Conservation (phyloP, 805 yeast genomes). For the Candida koratica region DNA sequence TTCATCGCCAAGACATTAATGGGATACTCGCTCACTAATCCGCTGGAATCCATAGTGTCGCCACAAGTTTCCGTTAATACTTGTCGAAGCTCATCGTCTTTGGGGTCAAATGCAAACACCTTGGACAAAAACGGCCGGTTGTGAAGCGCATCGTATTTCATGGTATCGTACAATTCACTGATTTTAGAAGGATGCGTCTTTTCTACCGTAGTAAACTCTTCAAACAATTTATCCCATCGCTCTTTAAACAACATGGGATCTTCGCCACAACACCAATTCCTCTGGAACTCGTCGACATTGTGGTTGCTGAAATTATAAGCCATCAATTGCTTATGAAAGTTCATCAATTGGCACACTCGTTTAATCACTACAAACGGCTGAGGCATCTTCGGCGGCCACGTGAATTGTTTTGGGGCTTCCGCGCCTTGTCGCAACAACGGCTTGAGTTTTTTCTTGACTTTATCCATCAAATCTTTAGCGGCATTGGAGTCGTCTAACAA, state of each 20-base stretch:
- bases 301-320: conserved; percentile 67
- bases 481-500: conserved; percentile 95
- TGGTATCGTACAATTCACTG: conserved; percentile 93
- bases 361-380: conserved; percentile 93
- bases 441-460: conserved; percentile 92
- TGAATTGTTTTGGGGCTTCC: conserved; percentile 94
- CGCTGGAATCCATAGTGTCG: conserved; percentile 44
- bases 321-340: conserved; percentile 81
- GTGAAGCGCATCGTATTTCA: conserved; percentile 97
- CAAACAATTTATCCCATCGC: conserved; percentile 95
- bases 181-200: conserved; percentile 97
- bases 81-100: conserved; percentile 33
- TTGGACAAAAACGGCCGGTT: conserved; percentile 83
- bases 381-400: conserved; percentile 99
- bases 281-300: conserved; percentile 65
- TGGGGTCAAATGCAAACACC: conserved; percentile 65
- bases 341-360: conserved; percentile 93
- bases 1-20: conserved; percentile 73
- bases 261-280: conserved; percentile 94
- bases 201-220: conserved; percentile 86
- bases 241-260: conserved; percentile 87
- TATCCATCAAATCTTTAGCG: conserved; percentile 96
- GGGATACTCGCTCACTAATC: conserved; percentile 67
- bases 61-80: conserved; percentile 40
- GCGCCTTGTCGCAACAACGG: conserved; percentile 93